phyloP scores from a whole-genome alignment of 768 basidiomycete species.

The Cystofilobasidium capitatum region DNA sequence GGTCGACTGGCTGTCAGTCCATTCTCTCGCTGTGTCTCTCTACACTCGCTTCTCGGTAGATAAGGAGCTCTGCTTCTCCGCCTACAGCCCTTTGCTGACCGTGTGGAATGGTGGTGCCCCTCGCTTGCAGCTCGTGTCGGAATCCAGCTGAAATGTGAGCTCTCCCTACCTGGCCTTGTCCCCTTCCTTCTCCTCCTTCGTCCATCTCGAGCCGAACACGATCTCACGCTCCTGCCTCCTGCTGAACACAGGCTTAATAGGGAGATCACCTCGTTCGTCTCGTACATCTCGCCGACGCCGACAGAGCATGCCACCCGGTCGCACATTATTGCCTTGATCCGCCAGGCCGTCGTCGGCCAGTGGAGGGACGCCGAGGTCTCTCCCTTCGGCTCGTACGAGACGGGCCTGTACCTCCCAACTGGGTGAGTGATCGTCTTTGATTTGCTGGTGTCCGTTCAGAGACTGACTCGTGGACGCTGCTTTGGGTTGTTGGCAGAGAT shows the following conservation, averaged over 20 bases:
- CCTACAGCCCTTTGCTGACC: not conserved
- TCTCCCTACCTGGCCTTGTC: slow-evolving; percentile 37
- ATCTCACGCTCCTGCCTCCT: not conserved
- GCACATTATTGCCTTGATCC: slow-evolving; percentile 60
- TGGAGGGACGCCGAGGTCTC: slow-evolving; percentile 73
- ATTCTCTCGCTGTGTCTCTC: not conserved
- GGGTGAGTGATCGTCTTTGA: slow-evolving; percentile 52
- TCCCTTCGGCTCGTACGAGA: slow-evolving; percentile 88
- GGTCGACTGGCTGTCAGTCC: slow-evolving; percentile 54
- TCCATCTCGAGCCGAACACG: slow-evolving; percentile 1
- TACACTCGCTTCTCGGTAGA: not conserved
- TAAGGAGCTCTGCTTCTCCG: not conserved
- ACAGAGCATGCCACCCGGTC: slow-evolving; percentile 77
- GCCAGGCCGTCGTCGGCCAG: slow-evolving; percentile 51
- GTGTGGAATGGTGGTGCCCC: not conserved
- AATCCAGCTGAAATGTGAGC: slow-evolving; percentile 83
- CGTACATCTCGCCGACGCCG: slow-evolving; percentile 77
- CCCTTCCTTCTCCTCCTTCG: not conserved
- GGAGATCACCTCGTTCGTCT: slow-evolving; percentile 75
- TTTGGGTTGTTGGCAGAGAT: slow-evolving; percentile 51
- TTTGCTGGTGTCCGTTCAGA: not conserved
- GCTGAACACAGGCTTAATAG: slow-evolving; percentile 56
- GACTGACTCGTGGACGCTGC: not conserved
- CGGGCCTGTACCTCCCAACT: slow-evolving; percentile 81
- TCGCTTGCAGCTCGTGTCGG: slow-evolving; percentile 42